Evolutionary conservation across 2,329 filamentous ascomycete genomes (phyloP), one percentile per base, ranked within the genome.

Genomic region (Berkeleyomyces rouxiae): DNA sequence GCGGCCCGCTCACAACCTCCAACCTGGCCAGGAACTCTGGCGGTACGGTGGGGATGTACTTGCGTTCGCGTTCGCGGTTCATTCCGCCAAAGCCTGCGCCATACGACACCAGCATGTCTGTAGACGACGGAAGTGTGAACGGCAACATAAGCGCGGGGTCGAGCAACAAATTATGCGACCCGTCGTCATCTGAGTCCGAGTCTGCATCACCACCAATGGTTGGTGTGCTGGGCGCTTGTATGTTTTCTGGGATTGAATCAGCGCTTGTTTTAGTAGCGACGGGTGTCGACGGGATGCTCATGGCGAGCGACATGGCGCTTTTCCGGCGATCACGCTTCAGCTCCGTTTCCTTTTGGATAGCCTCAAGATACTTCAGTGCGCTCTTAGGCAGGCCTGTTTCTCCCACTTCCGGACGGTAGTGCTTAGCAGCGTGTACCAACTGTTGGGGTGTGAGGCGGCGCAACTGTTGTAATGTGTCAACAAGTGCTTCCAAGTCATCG

Each of bases 71-170:
- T 74, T 97, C 93, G 66, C 87, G 82, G 74, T 99, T 96, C 57
- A 93, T 77, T 0, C 93, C 93, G 4, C 93, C 93, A 70, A 97
- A 93, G 0, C 93, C 93, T 10, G 93, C 91, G 0, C 93, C 93
- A 70, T 95, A 99, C 67, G 86, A 92, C 58, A 99, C 83, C 58
- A 97, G 80, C 93, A 99, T 99, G 72, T 99, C 93, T 36, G 91
- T 97, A 63, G 90, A 93, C 1, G 92, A 96, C 1, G 93, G 93
- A 37, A 99, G 78, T n/a, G 87, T 87, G 71, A 99, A 99, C 0
- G 93, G 93, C 36, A 99, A 80, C 81, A 96, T 95, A 65, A 96
- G 78, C 2, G 91, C 88, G 2, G 92, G 90, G 70, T 97, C 91
- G 61, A 97, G 75, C 51, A 96, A 82, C 43, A 96, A 78, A 65